Percentiles rank a stretch among this genome's conserved stretches.
phyloP scores from a whole-genome alignment of 306 rosid species.

The Cucurbita maxima region DNA sequence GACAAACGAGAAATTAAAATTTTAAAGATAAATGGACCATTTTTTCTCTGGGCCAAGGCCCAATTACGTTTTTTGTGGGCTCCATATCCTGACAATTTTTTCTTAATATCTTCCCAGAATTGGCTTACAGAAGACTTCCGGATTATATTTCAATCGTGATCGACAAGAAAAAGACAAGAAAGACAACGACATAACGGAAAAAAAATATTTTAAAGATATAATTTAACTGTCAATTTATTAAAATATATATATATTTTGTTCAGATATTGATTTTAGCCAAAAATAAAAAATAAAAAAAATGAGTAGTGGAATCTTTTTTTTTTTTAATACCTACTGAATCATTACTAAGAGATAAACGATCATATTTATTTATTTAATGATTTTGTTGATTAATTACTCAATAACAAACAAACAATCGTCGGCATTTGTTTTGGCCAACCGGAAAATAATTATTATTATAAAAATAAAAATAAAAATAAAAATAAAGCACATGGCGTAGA shows the following conservation, averaged over 20 bases:
- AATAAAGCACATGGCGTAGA: conserved; percentile 1
- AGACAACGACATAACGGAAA: not conserved
- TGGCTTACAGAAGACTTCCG: not conserved
- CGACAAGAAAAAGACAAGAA: conserved; percentile 5
- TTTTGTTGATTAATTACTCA: not conserved
- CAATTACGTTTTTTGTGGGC: too few relatives aligned
- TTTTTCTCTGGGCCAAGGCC: too few relatives aligned
- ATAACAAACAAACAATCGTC: not conserved
- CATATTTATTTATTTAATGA: not conserved
- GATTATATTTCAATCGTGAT: not conserved
- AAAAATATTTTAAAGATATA: not conserved
- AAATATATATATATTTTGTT: too few relatives aligned
- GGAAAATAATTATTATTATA: not conserved
- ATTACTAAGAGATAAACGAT: not conserved
- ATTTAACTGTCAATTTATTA: not conserved
- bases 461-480: not conserved
- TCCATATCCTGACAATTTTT: too few relatives aligned
- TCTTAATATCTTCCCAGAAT: not conserved
- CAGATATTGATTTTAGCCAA: too few relatives aligned
- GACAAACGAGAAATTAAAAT: too few relatives aligned
- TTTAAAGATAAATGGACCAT: too few relatives aligned
- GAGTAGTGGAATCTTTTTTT: not conserved
- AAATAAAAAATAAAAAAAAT: too few relatives aligned
- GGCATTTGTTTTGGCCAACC: conserved; percentile 9
- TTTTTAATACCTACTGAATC: not conserved